These are phyloP conservation scores for Aspergillus cejpii DNA, from an alignment of 2,329 filamentous ascomycete species.

Conservation along the genomic window DNA sequence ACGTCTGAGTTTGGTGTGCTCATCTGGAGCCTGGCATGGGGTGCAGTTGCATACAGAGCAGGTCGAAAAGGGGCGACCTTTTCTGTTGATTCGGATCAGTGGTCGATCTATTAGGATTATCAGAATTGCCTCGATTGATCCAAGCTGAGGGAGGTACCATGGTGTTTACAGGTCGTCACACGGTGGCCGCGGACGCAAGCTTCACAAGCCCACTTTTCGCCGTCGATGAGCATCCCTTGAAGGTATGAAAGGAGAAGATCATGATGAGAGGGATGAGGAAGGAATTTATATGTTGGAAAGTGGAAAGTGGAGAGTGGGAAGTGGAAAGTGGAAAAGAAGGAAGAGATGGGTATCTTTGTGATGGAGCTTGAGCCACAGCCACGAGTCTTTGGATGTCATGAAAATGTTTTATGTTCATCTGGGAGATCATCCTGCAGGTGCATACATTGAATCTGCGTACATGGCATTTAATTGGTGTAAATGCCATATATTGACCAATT, in stretches of 20 bases:
- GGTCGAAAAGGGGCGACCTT: conserved; percentile 91
- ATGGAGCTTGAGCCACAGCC: not conserved
- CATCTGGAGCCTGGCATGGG: conserved; percentile 83
- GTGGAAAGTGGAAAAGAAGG: too few species aligned
- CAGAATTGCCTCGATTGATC: not conserved
- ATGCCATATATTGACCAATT: not conserved
- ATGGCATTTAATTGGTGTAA: not conserved
- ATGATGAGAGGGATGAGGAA: conserved; percentile 10
- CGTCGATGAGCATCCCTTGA: conserved; percentile 68
- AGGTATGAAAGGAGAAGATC: conserved; percentile 10
- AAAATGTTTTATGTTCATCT: too few species aligned
- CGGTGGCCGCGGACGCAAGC: conserved; percentile 94
- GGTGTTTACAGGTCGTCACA: conserved; percentile 93
- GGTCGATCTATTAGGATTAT: conserved; percentile 61
- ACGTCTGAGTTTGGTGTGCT: conserved; percentile 62
- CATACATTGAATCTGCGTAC: not conserved
- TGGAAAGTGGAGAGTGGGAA: conserved; percentile 6
- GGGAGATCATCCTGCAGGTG: not conserved
- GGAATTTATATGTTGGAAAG: conserved; percentile 17
- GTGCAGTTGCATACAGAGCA: conserved; percentile 80
- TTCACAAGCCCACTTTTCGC: conserved; percentile 94
- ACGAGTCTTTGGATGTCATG: too few species aligned
- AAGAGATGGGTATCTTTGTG: too few species aligned
- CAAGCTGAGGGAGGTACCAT: conserved; percentile 50
- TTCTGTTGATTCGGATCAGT: conserved; percentile 90